Evolutionary conservation across 2,329 filamentous ascomycete genomes (phyloP).

Genomic region (Pezizomycotina sp.): DNA sequence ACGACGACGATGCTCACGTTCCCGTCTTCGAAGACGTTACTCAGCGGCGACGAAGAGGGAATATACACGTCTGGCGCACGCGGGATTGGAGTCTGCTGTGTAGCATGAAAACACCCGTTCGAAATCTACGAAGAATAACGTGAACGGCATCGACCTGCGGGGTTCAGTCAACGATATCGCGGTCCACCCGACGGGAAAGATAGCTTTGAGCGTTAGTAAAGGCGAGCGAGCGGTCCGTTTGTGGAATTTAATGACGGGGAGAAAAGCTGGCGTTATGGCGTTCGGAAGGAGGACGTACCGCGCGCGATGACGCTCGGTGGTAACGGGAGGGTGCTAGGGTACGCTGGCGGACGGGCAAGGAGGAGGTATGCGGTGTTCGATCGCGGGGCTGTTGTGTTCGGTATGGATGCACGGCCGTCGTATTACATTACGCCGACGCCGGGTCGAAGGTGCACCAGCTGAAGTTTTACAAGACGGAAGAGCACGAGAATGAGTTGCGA

Average conservation of each 20-base stretch:
- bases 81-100: conserved; percentile 80
- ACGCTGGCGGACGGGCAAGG: conserved; percentile 57
- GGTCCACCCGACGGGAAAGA: conserved; percentile 86
- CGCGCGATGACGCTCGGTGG: conserved; percentile 55
- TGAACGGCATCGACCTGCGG: conserved; percentile 32
- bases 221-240: conserved; percentile 82
- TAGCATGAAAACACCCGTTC: conserved; percentile 73
- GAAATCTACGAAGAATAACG: conserved; percentile 62
- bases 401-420: conserved; percentile 68
- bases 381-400: conserved; percentile 66
- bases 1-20: conserved; percentile 61
- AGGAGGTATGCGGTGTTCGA: conserved; percentile 87
- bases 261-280: conserved; percentile 82
- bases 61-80: conserved; percentile 69
- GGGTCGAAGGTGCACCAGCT: conserved; percentile 71
- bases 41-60: conserved; percentile 81
- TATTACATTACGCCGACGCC: conserved; percentile 53
- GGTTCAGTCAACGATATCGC: conserved; percentile 90
- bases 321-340: conserved; percentile 72
- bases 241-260: conserved; percentile 93
- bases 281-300: conserved; percentile 60
- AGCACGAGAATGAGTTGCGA: conserved; percentile 43
- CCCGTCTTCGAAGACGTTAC: conserved; percentile 68
- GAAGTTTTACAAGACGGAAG: conserved; percentile 42
- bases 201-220: conserved; percentile 84